Percentiles rank a stretch among this genome's conserved stretches.
These are phyloP conservation scores for Millerago galiae DNA, from an alignment of 805 yeast species.

Conservation along the genomic window DNA sequence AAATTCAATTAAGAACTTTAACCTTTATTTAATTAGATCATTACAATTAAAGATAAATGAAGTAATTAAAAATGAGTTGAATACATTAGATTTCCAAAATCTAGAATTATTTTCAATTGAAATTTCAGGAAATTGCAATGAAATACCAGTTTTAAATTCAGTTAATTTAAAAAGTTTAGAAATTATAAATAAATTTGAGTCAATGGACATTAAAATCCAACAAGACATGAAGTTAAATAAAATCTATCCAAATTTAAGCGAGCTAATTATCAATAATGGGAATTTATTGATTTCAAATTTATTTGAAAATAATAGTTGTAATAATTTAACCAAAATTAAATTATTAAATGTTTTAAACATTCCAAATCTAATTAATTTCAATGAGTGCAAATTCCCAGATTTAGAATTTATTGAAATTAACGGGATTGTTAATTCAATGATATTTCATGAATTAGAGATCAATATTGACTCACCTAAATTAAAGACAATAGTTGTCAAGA, in stretches of 20 bases:
- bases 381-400: conserved; percentile 3
- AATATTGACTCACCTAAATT: conserved; percentile 2
- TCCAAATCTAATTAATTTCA: conserved; percentile 1
- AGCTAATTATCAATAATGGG: background rate
- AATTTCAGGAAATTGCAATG: background rate
- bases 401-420: conserved; percentile 3
- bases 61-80: background rate
- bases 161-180: background rate
- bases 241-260: conserved; percentile 2
- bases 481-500: conserved; percentile 10
- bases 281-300: background rate
- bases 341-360: conserved; percentile 1
- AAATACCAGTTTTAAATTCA: background rate
- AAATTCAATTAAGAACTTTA: background rate
- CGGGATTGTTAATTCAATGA: conserved; percentile 3
- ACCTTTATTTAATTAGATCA: too few relatives aligned
- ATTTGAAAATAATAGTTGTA: background rate
- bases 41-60: background rate
- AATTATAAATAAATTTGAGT: background rate
- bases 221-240: background rate
- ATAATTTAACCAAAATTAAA: background rate
- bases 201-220: too few relatives aligned
- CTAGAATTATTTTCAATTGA: background rate
- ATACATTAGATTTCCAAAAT: background rate
- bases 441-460: conserved; percentile 3